Percentiles rank a stretch among this genome's conserved stretches.
Evolutionary conservation across 1,284 basidiomycete genomes (phyloP).

Genomic region (Heterobasidion occidentale): DNA sequence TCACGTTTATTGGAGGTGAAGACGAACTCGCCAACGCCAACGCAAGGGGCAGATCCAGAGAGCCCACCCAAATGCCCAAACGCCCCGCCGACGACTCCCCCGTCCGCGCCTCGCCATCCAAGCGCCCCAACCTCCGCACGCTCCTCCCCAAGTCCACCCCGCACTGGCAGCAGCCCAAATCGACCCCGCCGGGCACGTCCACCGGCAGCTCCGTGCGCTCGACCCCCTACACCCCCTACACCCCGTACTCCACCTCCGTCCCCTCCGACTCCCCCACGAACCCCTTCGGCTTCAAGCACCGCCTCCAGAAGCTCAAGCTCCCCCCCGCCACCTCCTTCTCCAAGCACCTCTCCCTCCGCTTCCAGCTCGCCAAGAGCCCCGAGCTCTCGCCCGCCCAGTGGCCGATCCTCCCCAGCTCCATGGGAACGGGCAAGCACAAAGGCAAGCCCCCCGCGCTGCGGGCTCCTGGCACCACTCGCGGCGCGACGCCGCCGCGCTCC

Average conservation of each 20-base stretch:
- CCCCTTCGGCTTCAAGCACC: slow-evolving; percentile 28
- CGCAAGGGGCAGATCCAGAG: no score
- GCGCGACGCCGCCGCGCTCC: not conserved
- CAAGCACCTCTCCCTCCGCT: slow-evolving; percentile 57
- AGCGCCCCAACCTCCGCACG: not conserved
- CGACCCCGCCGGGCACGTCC: slow-evolving; percentile 6
- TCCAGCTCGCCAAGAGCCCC: slow-evolving; percentile 43
- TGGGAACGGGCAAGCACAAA: not conserved
- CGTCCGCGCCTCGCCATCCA: not conserved
- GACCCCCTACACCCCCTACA: slow-evolving; percentile 17
- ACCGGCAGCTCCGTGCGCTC: slow-evolving; percentile 6
- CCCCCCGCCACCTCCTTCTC: slow-evolving; percentile 39
- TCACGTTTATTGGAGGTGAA: no score
- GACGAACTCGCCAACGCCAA: no score
- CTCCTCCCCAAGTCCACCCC: not conserved
- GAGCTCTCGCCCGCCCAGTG: not conserved
- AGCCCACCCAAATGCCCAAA: no score
- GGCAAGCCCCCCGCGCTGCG: not conserved
- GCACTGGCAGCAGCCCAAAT: no score
- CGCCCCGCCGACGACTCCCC: no score
- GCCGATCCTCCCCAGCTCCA: not conserved
- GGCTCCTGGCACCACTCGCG: no score
- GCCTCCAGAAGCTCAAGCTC: slow-evolving; percentile 22
- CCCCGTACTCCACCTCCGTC: slow-evolving; percentile 14
- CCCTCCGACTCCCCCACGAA: slow-evolving; percentile 33